These are phyloP conservation scores for Camelina sativa DNA, from an alignment of 345 rosid genomes.

Conservation along the genomic window DNA sequence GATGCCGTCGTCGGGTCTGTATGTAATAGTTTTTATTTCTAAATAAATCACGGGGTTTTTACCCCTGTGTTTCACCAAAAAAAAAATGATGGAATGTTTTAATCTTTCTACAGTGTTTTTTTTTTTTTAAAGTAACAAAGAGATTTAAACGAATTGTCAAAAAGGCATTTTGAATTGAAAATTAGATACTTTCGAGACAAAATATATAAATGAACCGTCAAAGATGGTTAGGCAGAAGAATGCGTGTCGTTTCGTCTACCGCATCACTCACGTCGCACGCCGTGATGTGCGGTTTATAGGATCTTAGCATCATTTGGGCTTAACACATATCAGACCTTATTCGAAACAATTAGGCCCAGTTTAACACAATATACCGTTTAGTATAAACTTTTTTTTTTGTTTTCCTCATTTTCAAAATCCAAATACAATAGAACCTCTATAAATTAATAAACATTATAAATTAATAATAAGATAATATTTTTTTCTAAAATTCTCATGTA, in stretches of 20 bases:
- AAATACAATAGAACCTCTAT: no score
- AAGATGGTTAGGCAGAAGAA: slow-evolving; percentile 28
- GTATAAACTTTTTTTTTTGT: no score
- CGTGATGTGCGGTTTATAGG: slow-evolving; percentile 28
- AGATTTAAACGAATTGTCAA: background rate
- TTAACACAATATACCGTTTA: background rate
- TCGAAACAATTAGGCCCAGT: background rate
- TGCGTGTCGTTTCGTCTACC: slow-evolving; percentile 25
- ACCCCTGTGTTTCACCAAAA: no score
- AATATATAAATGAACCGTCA: background rate
- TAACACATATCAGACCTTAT: background rate
- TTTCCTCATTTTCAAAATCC: no score
- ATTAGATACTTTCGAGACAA: no score
- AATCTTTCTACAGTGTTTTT: background rate
- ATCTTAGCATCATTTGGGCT: background rate
- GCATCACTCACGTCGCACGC: slow-evolving; percentile 20
- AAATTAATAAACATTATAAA: no score
- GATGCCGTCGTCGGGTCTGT: no score
- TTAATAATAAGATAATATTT: no score
- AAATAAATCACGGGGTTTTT: no score
- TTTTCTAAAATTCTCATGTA: no score
- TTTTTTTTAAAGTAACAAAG: background rate
- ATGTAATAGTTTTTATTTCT: no score
- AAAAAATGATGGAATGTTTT: no score
- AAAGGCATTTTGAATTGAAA: background rate